Base-by-base conservation (phyloP, 1,139 yeast genomes). In the Hanseniaspora uvarum region DNA sequence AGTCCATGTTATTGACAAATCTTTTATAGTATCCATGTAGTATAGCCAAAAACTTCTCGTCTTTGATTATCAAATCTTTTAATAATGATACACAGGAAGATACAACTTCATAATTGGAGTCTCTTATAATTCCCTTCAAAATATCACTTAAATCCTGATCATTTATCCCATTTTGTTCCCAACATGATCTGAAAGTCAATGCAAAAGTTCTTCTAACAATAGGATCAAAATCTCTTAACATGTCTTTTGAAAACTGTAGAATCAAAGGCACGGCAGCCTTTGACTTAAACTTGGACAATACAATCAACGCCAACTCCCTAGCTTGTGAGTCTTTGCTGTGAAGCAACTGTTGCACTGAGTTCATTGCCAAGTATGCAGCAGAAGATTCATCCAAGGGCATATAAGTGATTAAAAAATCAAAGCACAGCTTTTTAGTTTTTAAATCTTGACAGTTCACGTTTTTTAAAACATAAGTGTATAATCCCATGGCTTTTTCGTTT, bases 331-430 rank as follows among this genome's bases (percentile, higher is more conserved):
- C 77, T 58, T 80, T 78, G 62, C 88, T 95, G 24, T 76, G 74
- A 41, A 92, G 70, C 1, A 86, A 75, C 65, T 86, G 87, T 66
- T 94, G 98, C 48, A 94, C 85, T 0, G 96, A 86, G 68, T 94
- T 94, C 61, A 94, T 85, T 0, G 96, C 81, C 51, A 94, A 72
- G 40, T 50, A 50, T 33, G 94, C 73, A 0, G 97, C 94, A 18
- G 87, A 75, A 65, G 89, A 95, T 5, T 94, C 96, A 61, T 87
- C 92, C 50, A 75, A 71, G 59, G 86, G 95, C 14, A 96, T 94
- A 66, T 80, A 89, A 54, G 86, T 75, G 31, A 82, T 71, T 52
- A 92, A 70, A 62, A 87, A 88, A 0, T 84, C 74, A 67, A 87
- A 81, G 5, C 92, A 96, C 65, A 92, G 73, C 61, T 83, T 81